These are phyloP conservation scores for Hemileccinum rubropunctum DNA, from an alignment of 768 basidiomycete species.

Conservation along the genomic window DNA sequence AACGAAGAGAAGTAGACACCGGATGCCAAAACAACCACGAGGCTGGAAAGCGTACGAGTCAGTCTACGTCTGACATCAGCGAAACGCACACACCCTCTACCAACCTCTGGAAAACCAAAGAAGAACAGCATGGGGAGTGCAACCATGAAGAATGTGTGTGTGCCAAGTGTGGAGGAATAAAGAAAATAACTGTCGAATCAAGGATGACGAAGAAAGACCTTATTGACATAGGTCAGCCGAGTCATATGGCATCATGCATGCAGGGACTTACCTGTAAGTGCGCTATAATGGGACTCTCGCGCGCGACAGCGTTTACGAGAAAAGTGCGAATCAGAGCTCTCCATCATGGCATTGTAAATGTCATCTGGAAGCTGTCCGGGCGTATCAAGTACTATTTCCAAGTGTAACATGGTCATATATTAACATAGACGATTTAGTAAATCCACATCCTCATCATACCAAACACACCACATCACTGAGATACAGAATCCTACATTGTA, in stretches of 20 bases:
- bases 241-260: not conserved
- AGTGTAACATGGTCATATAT: no score
- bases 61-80: not conserved
- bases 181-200: conserved; percentile 82
- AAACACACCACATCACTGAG: not conserved
- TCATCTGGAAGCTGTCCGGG: conserved; percentile 35
- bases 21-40: conserved; percentile 65
- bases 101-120: conserved; percentile 74
- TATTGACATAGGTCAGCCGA: conserved; percentile 20
- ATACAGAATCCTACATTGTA: not conserved
- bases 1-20: conserved; percentile 89
- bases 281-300: conserved; percentile 62
- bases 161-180: conserved; percentile 75
- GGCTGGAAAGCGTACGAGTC: conserved; percentile 35
- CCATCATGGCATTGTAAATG: conserved; percentile 73
- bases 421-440: not conserved
- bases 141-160: conserved; percentile 93
- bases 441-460: not conserved
- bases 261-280: conserved; percentile 60
- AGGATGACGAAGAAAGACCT: conserved; percentile 56
- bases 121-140: conserved; percentile 85
- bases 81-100: conserved; percentile 58
- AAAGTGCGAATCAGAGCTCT: conserved; percentile 54
- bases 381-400: not conserved
- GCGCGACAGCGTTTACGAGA: conserved; percentile 50